Conservation (phyloP, 2,329 filamentous ascomycete genomes). For the Fragosphaeria purpurea region DNA sequence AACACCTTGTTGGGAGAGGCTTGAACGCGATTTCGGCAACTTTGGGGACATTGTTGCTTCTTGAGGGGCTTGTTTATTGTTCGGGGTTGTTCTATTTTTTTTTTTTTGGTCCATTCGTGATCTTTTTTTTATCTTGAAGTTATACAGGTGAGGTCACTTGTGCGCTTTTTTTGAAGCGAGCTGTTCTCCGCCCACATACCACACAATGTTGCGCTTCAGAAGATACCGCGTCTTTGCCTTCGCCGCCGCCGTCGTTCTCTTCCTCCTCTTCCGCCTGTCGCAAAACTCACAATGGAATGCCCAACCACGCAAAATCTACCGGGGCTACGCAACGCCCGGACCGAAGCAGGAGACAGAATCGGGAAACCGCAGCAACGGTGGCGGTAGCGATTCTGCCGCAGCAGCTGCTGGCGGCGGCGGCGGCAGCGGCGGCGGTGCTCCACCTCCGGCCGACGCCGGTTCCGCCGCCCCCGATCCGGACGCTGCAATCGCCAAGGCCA, state of each 20-base stretch:
- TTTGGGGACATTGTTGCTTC: no score
- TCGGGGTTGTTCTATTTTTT: neutral
- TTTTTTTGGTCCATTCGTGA: neutral
- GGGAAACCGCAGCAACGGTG: neutral
- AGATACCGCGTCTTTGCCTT: slow-evolving; percentile 52
- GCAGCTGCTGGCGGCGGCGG: neutral
- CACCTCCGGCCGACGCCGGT: neutral
- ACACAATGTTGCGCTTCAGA: slow-evolving; percentile 45
- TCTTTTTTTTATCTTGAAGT: neutral
- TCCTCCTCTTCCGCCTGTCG: slow-evolving; percentile 42
- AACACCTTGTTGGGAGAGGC: no score
- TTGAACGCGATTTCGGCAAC: no score
- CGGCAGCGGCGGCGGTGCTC: neutral
- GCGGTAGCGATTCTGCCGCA: neutral
- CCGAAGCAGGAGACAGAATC: neutral
- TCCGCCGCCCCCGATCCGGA: neutral
- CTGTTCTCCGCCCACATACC: neutral
- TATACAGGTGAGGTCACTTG: no score
- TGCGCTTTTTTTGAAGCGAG: no score
- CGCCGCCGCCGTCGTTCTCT: slow-evolving; percentile 42
- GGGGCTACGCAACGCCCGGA: slow-evolving; percentile 5
- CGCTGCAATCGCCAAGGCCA: slow-evolving; percentile 1
- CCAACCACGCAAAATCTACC: slow-evolving; percentile 13
- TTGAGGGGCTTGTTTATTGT: neutral
- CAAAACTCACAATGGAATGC: slow-evolving; percentile 29